Evolutionary conservation across 352 stramenopile genomes (phyloP), one percentile per base, ranked within the genome.

Genomic region (Halophytophthora polymorphica): DNA sequence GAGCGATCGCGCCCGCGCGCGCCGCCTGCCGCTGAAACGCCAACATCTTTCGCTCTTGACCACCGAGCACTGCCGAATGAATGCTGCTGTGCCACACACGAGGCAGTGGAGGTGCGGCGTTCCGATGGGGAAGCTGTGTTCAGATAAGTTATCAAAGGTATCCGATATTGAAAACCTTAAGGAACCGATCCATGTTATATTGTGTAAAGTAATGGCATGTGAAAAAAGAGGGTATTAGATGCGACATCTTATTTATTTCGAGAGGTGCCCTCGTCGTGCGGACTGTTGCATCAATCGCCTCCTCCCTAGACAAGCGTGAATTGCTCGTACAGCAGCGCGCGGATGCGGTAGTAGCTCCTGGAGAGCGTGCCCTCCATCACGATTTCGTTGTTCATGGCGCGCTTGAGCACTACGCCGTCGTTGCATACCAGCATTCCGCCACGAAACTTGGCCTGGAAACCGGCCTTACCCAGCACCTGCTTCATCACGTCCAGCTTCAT

Each of bases 401-500:
- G 80, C 65, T 89, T 93, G 51, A 94, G 82, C 50, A 92, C 86
- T 35, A 94, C 83, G 22, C 86, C 86, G 40, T 95, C 83, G 51
- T 92, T 90, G 70, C 86, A 95, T 8, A 95, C 78, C 21, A 95
- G 64, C 86, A 93, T 95, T 42, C 86, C 83, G 10, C 86, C 79
- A n/a, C 79, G 82, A 52, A 93, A 94, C 52, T 94, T 95, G 61
- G 83, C 86, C 54, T 95, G 85, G 65, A 93, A 95, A 0, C 83
- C 86, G 11, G 83, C 82, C 42, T 90, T 91, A 34, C 78, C 80
- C 28, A 95, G 64, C 48, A 94, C 75, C 56, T 93, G 83, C 63
- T 94, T 93, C 83, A 95, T 93, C 53, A 92, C 72, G 53, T 93
- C 82, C 51, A 95, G 68, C 64, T 93, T 95, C 64, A 94, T 83